Conservation (phyloP, 306 rosid genomes). For the Malus sylvestris region DNA sequence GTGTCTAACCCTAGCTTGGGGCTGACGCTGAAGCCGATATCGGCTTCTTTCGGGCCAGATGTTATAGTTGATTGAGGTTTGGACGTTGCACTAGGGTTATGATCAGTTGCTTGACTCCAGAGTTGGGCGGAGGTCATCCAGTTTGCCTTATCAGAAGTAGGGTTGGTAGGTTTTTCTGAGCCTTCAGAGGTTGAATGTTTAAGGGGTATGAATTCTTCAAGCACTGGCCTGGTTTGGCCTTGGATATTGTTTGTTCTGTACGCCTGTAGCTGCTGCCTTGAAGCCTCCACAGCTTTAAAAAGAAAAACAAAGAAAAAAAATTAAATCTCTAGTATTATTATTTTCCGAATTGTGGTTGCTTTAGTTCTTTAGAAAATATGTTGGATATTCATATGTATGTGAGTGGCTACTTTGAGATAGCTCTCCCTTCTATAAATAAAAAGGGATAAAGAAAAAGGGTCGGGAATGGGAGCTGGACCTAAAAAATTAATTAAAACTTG, state of each 20-base stretch:
- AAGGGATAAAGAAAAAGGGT: constrained; percentile 28
- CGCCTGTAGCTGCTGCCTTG: constrained; percentile 74
- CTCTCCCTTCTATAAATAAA: constrained; percentile 23
- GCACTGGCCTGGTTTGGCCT: constrained; percentile 54
- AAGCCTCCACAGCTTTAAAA: constrained; percentile 66
- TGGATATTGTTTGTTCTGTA: constrained; percentile 35
- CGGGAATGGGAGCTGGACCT: neutral
- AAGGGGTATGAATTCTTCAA: constrained; percentile 91
- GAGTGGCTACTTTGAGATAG: constrained; percentile 8
- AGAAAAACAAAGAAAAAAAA: neutral
- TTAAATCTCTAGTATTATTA: too few species aligned
- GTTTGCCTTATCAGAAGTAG: constrained; percentile 71
- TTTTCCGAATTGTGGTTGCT: neutral
- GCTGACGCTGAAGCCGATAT: constrained; percentile 53
- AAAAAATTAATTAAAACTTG: neutral
- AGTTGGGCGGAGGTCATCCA: constrained; percentile 98
- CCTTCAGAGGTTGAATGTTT: constrained; percentile 56
- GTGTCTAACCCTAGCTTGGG: constrained; percentile 49
- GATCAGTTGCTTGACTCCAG: constrained; percentile 74
- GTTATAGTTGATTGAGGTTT: constrained; percentile 39
- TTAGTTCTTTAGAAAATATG: constrained; percentile 10
- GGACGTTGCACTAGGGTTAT: constrained; percentile 27
- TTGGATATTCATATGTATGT: neutral
- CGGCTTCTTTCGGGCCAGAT: constrained; percentile 26
- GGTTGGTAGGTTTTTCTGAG: constrained; percentile 41